These are phyloP conservation scores for Pseudonitzschia pungens DNA, from an alignment of 108 stramenopile genomes.

Conservation along the genomic window DNA sequence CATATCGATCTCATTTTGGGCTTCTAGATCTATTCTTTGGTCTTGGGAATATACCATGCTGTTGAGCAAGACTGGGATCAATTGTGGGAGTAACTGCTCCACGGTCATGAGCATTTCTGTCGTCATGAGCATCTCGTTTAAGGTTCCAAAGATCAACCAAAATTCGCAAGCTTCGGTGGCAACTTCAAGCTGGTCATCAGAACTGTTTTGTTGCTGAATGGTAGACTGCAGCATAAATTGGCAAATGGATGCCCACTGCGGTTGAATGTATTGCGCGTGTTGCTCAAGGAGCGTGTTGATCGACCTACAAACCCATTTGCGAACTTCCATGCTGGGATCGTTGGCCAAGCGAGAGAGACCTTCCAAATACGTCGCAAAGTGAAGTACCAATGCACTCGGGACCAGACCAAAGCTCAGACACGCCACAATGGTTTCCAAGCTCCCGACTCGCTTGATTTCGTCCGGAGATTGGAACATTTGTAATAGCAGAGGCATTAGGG, in stretches of 20 bases:
- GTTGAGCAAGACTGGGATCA: constrained; percentile 74
- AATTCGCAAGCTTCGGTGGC: constrained; percentile 90
- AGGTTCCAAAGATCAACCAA: constrained; percentile 80
- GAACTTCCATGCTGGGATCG: constrained; percentile 60
- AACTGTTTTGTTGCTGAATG: constrained; percentile 24
- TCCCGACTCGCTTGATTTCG: constrained; percentile 40
- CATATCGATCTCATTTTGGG: constrained; percentile 74
- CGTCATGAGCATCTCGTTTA: constrained; percentile 59
- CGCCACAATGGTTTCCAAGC: constrained; percentile 46
- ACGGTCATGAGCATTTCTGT: constrained; percentile 66
- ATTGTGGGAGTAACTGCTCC: constrained; percentile 49
- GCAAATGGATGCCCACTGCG: constrained; percentile 65
- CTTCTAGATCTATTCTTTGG: constrained; percentile 68
- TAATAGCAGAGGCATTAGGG: constrained; percentile 61
- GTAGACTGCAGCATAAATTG: constrained; percentile 79
- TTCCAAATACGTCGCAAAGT: constrained; percentile 75
- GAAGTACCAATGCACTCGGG: constrained; percentile 69
- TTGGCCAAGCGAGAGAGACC: constrained; percentile 65
- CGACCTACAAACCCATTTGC: constrained; percentile 84
- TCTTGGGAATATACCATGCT: constrained; percentile 86
- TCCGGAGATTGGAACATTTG: constrained; percentile 40
- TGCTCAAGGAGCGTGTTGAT: constrained; percentile 71
- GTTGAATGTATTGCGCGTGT: constrained; percentile 73
- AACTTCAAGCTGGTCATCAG: constrained; percentile 34
- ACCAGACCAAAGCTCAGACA: constrained; percentile 51